A percentile compares a stretch with the other conserved stretches of the same genome.
These are phyloP conservation scores for Amauroascus verrucosus DNA, from an alignment of 2,329 filamentous ascomycete species.

Conservation along the genomic window DNA sequence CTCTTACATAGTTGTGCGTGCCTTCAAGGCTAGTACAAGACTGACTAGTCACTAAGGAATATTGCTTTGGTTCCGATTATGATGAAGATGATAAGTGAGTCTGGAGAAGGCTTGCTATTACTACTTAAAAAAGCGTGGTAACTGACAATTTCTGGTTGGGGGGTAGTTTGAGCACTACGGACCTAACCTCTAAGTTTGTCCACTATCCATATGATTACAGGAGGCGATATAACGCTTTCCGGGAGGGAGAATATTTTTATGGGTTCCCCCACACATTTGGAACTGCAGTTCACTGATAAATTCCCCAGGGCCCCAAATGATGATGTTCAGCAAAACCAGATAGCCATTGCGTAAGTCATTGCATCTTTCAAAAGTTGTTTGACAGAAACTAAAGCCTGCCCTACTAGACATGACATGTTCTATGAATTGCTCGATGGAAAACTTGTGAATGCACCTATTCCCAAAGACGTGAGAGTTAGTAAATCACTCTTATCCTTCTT, in stretches of 20 bases:
- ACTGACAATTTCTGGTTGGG: not conserved
- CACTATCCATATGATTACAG: conserved; percentile 20
- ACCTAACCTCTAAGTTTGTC: conserved; percentile 18
- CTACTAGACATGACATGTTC: conserved; percentile 29
- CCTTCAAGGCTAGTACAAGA: not conserved
- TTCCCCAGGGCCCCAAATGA: conserved; percentile 14
- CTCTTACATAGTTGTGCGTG: not conserved
- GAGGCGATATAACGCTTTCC: conserved; percentile 22
- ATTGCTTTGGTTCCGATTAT: conserved; percentile 2
- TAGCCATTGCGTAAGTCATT: conserved; percentile 18
- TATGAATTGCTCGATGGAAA: conserved; percentile 40
- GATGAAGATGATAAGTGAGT: conserved; percentile 9
- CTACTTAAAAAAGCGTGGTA: not conserved
- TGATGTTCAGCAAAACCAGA: conserved; percentile 19
- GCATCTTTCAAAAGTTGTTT: not conserved
- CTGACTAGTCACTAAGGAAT: conserved; percentile 4
- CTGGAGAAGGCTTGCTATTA: not conserved
- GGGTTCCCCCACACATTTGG: not conserved
- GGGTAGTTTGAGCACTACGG: conserved; percentile 11
- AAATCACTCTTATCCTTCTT: not conserved
- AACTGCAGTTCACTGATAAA: not conserved
- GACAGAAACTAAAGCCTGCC: conserved; percentile 3
- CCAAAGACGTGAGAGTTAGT: conserved; percentile 9
- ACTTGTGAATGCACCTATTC: conserved; percentile 39
- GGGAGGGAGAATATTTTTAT: conserved; percentile 16